Percentiles rank a stretch among this genome's conserved stretches.
These are phyloP conservation scores for Fusarium brachygibbosum DNA, from an alignment of 2,329 filamentous ascomycete genomes.

Conservation along the genomic window DNA sequence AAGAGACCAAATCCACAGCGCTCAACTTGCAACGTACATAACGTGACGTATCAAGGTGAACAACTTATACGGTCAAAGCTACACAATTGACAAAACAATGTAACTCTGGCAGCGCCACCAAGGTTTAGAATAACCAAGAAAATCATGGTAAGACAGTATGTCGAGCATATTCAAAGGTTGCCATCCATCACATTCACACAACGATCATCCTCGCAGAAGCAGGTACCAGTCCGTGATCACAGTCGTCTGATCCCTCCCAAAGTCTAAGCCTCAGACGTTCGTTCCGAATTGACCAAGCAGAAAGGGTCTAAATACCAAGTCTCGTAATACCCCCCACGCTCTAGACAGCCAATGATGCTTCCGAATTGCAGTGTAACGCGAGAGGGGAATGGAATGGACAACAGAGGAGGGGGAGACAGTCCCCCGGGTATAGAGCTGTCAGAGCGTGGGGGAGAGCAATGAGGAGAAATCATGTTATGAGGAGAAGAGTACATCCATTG, in stretches of 20 bases:
- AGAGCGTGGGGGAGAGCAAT: constrained; percentile 22
- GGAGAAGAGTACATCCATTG: constrained; percentile 10
- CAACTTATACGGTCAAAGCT: constrained; percentile 19
- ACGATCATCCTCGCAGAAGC: constrained; percentile 40
- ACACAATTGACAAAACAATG: background rate
- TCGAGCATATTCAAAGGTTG: constrained; percentile 29
- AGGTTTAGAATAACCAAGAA: background rate
- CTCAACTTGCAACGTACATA: background rate
- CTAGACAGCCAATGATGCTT: constrained; percentile 28
- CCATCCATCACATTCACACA: constrained; percentile 30
- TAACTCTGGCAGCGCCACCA: constrained; percentile 17
- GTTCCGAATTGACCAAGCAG: constrained; percentile 24
- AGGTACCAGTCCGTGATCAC: constrained; percentile 45
- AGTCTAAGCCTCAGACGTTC: constrained; percentile 19
- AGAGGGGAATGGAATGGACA: constrained; percentile 14
- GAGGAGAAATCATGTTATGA: constrained; percentile 21
- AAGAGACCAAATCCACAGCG: background rate
- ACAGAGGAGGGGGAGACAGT: constrained; percentile 12
- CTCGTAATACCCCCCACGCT: constrained; percentile 37
- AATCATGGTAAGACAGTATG: constrained; percentile 4
- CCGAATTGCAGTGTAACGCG: constrained; percentile 43
- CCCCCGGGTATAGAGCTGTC: background rate
- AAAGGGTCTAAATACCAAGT: constrained; percentile 5
- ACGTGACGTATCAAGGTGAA: background rate
- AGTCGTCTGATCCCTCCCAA: constrained; percentile 42